Evolutionary conservation across 176 grass and related monocot species (phyloP), one percentile per base, ranked within the genome.

Genomic region (Oryza brachyantha): DNA sequence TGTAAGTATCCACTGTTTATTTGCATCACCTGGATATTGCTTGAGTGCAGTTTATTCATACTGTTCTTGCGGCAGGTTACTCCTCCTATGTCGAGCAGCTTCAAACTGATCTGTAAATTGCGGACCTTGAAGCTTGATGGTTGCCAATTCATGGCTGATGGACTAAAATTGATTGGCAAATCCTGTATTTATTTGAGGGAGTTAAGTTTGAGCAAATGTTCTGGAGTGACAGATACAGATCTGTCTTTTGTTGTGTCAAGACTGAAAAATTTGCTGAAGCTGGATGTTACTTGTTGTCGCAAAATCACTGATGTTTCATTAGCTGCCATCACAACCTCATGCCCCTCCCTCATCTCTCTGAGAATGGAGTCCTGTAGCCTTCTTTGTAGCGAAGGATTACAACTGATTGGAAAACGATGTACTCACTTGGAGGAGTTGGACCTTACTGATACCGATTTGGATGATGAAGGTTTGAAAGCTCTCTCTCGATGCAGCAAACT

Each of bases 361-460:
- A 92, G 86, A 79, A 93, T 98, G 92, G 92, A 98, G 84, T 94
- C 92, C 38, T 98, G 95, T 80, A 29, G 43, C 13, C 71, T 65
- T 73, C 74, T 98, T 65, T 88, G 87, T 46, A 87, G 77, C 54
- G 52, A 83, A 38, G 84, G 90, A n/a, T 83, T 98, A 38, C 50
- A 78, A 34, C 62, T 98, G 48, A 94, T 98, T 25, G 92, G 92
- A 59, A 85, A 63, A 46, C 77, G 26, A 2, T 94, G 90, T 83
- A 60, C 4, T 50, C 79, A 82, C 19, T 61, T 98, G 78, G 87
- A 94, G 78, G 90, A 94, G 48, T 42, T 94, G 61, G 90, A 98
- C 52, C 81, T 98, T 64, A 94, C 92, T 1, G 95, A 94, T 66
- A 98, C 65, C 75, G 88, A 94, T 78, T 89, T 98, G 64, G 92